Evolutionary conservation across 441 rosid genomes (phyloP), one percentile per base, ranked within the genome.

Genomic region (Pelargonium cotyledonis): DNA sequence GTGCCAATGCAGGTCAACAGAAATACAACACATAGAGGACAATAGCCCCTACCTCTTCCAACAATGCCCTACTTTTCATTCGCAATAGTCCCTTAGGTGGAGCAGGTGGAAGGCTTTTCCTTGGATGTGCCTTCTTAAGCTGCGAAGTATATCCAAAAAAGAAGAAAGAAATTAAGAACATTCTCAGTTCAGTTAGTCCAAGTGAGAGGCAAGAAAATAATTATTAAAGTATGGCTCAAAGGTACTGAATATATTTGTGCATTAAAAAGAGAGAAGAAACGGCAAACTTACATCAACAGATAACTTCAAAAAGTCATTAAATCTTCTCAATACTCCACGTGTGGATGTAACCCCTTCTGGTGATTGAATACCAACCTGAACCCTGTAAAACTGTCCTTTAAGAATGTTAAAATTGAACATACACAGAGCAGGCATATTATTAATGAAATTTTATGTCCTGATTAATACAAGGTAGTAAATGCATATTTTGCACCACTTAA

Each of bases 311-410:
- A 95, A 95, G 74, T 95, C 94, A 85, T 88, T 95, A 83, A 95
- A 95, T 83, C 99, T 88, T 86, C 98, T 85, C 82, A 89, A 79
- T 21, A 91, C 88, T 69, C 81, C 94, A 55, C 82, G 87, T 46
- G 79, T 81, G 44, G 86, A 78, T 55, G 98, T 92, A 70, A 84
- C 73, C 69, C 97, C 99, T 77, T 89, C 96, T 29, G 96, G 96
- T 40, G 99, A 91, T 78, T 95, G 98, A 63, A 95, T 4, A 72
- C 98, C 90, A 71, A 92, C 79, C 86, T 95, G 96, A 76, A 92
- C 91, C 97, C 99, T 92, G 91, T 95, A 95, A 89, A 92, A 95
- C 99, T 95, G 99, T 76, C 86, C 82, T 82, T 78, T 83, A 76
- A 80, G 78, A 83, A 79, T 73, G 89, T 91, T 86, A 91, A 75